Base-by-base conservation (phyloP, 2,329 filamentous ascomycete species). In the Stemphylium lycopersici region DNA sequence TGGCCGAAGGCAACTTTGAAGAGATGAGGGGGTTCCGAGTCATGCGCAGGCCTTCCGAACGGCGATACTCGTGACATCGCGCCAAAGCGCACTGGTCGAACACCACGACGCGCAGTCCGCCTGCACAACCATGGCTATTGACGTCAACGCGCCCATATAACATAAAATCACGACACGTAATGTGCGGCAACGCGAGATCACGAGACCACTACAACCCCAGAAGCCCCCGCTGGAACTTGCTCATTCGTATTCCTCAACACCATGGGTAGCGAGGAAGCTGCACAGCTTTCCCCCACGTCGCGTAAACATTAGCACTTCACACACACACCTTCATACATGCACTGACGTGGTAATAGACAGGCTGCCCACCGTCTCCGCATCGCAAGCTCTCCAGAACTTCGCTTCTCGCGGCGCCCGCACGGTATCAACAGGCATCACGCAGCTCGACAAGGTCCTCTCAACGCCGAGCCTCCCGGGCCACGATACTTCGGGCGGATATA, bases 321-420 rank as follows among this genome's bases (percentile, higher is more conserved):
- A 15, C 31, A 13, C 41, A 15, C 50, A 16, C 38, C 29, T 22
- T 18, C 11, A 22, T 33, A 33, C 41, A 32, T 41, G 48, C 26
- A 33, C 66, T 72, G 33, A 74, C 42, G 8, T 11, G 41, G 34
- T 20, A 51, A 42, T 48, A 92, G 89, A 93, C 77, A 86, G 90
- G 46, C 79, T 93, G 48, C 88, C 90, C 32, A 91, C 90, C 1
- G 81, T 93, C 43, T 90, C 89, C 15, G 90, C 90, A 26, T 89
- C 89, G 1, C 83, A 91, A 68, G 89, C 87, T 6, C 78, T 93
- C 39, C 81, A 87, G 54, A 81, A 84, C 20, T 76, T 90, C 39
- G 79, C 83, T 42, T 76, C 79, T 41, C 78, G 82, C 50, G 75
- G 79, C 15, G 77, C 78, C 12, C 80, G 79, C 48, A 66, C 71